Evolutionary conservation across 2,329 filamentous ascomycete species (phyloP).

Genomic region (Dactylonectria estremocensis): DNA sequence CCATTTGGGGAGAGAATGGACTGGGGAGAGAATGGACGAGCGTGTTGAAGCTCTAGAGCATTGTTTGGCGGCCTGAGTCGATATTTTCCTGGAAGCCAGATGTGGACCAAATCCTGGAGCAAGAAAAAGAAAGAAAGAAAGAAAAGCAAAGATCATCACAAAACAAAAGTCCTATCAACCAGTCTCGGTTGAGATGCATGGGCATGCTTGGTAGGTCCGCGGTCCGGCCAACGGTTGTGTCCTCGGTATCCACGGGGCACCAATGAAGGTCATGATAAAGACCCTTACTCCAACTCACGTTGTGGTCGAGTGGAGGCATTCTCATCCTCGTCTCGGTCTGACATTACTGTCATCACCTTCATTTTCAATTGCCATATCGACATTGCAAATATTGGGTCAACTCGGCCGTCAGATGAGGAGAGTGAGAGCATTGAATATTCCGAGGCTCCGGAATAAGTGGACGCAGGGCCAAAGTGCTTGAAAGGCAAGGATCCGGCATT

Average conservation of each 20-base stretch:
- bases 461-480: slow-evolving; percentile 12
- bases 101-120: neutral
- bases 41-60: neutral
- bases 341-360: neutral
- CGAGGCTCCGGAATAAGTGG: slow-evolving; percentile 1
- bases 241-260: neutral
- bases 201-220: neutral
- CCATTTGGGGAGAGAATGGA: neutral
- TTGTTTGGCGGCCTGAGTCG: neutral
- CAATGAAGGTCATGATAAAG: neutral
- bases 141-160: neutral
- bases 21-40: neutral
- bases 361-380: neutral
- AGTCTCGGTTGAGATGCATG: neutral
- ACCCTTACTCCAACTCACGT: slow-evolving; percentile 3
- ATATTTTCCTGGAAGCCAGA: neutral
- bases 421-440: slow-evolving; percentile 10
- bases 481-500: slow-evolving; percentile 21
- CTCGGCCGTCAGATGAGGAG: neutral
- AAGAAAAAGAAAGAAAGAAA: neutral
- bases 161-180: neutral
- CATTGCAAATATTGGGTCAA: neutral
- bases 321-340: neutral
- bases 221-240: neutral
- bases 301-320: slow-evolving; percentile 3